Conservation (phyloP, 2,329 filamentous ascomycete genomes). For the Colletotrichum tofieldiae region DNA sequence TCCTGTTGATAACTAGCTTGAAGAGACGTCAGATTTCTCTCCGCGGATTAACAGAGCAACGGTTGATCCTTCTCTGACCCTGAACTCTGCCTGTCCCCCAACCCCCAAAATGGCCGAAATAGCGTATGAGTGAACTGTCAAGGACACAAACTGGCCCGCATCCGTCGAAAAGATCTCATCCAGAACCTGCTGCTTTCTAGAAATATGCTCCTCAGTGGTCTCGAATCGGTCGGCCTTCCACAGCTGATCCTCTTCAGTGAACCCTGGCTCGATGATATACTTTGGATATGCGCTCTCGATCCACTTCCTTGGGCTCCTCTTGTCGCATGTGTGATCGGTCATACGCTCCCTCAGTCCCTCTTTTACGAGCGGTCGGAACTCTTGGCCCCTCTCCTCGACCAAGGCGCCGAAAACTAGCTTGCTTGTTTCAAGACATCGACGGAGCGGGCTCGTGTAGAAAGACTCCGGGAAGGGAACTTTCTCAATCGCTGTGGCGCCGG, state of each 20-base stretch:
- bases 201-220: constrained; percentile 63
- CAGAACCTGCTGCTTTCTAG: constrained; percentile 58
- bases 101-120: constrained; percentile 60
- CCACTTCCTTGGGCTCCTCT: constrained; percentile 63
- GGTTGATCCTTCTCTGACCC: constrained; percentile 65
- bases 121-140: constrained; percentile 66
- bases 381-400: constrained; percentile 51
- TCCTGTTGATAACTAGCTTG: background rate
- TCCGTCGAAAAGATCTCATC: constrained; percentile 63
- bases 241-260: constrained; percentile 69
- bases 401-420: constrained; percentile 65
- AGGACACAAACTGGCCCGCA: constrained; percentile 59
- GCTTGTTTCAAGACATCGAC: constrained; percentile 72
- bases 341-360: constrained; percentile 73
- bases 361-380: constrained; percentile 69
- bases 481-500: constrained; percentile 57
- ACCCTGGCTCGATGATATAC: constrained; percentile 67
- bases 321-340: constrained; percentile 75
- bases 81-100: constrained; percentile 61
- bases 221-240: constrained; percentile 66
- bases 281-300: constrained; percentile 66
- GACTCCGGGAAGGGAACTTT: constrained; percentile 67
- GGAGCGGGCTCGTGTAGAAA: constrained; percentile 72
- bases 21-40: background rate
- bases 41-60: constrained; percentile 71